These are phyloP conservation scores for Cryptococcus depauperatus DNA, from an alignment of 1,284 basidiomycete genomes.

Conservation along the genomic window DNA sequence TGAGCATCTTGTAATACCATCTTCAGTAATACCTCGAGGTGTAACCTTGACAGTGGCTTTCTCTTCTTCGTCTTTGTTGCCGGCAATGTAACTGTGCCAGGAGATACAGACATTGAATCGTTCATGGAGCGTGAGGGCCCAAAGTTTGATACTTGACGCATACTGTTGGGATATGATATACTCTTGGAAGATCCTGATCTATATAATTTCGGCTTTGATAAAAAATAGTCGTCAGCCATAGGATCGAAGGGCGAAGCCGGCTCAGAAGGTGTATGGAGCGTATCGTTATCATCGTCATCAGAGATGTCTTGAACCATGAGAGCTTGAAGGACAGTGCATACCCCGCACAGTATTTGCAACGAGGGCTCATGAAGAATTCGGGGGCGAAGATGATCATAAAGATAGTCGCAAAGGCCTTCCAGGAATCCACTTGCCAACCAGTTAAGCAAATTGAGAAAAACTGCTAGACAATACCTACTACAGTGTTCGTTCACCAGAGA, in stretches of 20 bases:
- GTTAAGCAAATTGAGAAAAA: not conserved
- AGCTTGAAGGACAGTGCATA: slow-evolving; percentile 86
- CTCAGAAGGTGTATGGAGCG: slow-evolving; percentile 20
- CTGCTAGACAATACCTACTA: slow-evolving; percentile 55
- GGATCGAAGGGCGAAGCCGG: slow-evolving; percentile 12
- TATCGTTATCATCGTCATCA: slow-evolving; percentile 21
- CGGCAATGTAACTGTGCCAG: not conserved
- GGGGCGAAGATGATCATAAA: slow-evolving; percentile 87
- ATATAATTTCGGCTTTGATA: slow-evolving; percentile 24
- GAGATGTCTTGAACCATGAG: slow-evolving; percentile 74
- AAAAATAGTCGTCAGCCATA: slow-evolving; percentile 17
- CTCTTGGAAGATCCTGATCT: slow-evolving; percentile 7
- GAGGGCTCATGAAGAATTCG: slow-evolving; percentile 84
- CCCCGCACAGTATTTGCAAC: slow-evolving; percentile 76
- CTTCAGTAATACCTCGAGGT: slow-evolving; percentile 64
- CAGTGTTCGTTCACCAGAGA: slow-evolving; percentile 68
- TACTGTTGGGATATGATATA: not conserved
- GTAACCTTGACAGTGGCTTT: slow-evolving; percentile 52
- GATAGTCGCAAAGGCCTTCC: slow-evolving; percentile 79
- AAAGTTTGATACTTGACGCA: not conserved
- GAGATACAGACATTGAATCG: not conserved
- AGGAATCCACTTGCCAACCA: slow-evolving; percentile 61
- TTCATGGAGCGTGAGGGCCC: slow-evolving; percentile 6
- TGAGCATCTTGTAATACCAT: slow-evolving; percentile 91
- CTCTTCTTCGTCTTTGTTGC: slow-evolving; percentile 4